Conservation (phyloP, 331 rosid species). For the Rosa hybrid region DNA sequence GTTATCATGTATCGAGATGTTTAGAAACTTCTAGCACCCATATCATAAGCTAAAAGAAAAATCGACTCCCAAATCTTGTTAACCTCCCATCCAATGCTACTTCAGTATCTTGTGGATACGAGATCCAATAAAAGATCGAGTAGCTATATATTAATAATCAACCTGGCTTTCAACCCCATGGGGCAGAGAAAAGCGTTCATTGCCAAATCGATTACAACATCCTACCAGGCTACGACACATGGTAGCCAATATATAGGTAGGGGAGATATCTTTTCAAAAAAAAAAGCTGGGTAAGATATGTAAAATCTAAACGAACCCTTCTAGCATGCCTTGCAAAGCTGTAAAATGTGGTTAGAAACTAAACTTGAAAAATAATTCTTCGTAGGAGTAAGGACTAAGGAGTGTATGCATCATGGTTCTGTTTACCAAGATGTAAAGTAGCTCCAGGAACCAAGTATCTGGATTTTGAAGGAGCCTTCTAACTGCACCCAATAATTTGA, state of each 20-base stretch:
- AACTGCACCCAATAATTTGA: not conserved
- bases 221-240: not conserved
- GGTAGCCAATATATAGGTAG: not conserved
- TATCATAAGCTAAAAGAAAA: too few relatives aligned
- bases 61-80: too few relatives aligned
- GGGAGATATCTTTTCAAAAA: not conserved
- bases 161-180: not conserved
- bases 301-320: not conserved
- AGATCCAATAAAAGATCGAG: too few relatives aligned
- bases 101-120: too few relatives aligned
- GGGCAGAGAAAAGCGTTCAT: not conserved
- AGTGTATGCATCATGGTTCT: not conserved
- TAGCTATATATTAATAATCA: too few relatives aligned
- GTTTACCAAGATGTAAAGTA: not conserved
- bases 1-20: too few relatives aligned
- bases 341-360: not conserved
- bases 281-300: not conserved
- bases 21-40: too few relatives aligned
- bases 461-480: not conserved
- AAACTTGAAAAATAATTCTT: not conserved
- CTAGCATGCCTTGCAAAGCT: not conserved
- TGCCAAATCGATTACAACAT: not conserved
- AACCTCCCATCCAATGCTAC: too few relatives aligned
- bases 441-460: not conserved
- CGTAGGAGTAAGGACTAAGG: too few relatives aligned